Conservation (phyloP, 2,329 filamentous ascomycete genomes). For the Beauveria pseudobassiana region DNA sequence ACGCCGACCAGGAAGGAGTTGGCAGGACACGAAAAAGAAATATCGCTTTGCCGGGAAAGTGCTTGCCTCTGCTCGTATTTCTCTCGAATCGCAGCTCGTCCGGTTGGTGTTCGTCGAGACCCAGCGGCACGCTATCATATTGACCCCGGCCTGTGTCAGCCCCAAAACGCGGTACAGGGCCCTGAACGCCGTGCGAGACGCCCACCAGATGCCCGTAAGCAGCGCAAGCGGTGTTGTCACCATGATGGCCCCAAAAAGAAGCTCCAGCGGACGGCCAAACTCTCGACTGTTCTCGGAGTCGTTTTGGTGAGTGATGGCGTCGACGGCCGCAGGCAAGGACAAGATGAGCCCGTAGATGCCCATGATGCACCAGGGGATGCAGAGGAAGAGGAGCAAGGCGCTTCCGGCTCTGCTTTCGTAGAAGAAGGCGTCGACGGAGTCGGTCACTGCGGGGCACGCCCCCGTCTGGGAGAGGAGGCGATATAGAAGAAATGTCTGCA, state of each 20-base stretch:
- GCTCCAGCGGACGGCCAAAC: background rate
- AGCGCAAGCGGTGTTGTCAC: background rate
- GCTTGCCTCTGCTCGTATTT: background rate
- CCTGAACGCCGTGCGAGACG: constrained; percentile 6
- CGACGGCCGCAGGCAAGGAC: background rate
- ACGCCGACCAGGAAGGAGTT: background rate
- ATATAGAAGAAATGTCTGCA: background rate
- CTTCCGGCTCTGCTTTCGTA: background rate
- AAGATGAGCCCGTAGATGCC: background rate
- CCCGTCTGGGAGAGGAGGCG: background rate
- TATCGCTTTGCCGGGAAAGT: background rate
- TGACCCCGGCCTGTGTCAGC: background rate
- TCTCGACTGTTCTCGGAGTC: background rate
- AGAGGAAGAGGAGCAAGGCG: background rate
- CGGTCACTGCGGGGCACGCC: background rate
- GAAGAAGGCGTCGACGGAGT: background rate
- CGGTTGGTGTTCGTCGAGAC: background rate
- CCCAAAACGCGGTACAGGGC: constrained; percentile 1
- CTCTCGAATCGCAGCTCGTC: background rate
- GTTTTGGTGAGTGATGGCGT: background rate
- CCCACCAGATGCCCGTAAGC: background rate
- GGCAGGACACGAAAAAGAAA: background rate
- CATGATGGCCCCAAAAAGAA: background rate
- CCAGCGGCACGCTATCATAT: background rate
- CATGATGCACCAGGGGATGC: background rate